These are phyloP conservation scores for Xylariaceae sp. DNA, from an alignment of 2,329 filamentous ascomycete genomes.

Conservation along the genomic window DNA sequence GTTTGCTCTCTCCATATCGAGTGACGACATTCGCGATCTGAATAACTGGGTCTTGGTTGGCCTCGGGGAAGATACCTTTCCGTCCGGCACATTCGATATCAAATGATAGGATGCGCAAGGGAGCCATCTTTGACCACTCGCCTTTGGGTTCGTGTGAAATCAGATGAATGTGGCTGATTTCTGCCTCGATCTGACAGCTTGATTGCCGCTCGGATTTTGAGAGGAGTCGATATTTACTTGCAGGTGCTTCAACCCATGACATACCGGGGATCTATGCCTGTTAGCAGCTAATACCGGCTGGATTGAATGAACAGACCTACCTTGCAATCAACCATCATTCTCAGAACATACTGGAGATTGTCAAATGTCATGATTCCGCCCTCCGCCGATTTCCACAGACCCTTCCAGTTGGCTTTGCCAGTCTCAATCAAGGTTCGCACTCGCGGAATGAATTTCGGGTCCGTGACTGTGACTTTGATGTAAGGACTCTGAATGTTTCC, in stretches of 20 bases:
- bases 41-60: slow-evolving; percentile 87
- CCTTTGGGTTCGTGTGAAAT: slow-evolving; percentile 84
- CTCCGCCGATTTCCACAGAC: slow-evolving; percentile 69
- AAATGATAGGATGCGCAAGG: slow-evolving; percentile 85
- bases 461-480: slow-evolving; percentile 86
- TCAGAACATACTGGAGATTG: slow-evolving; percentile 87
- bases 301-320: slow-evolving; percentile 38
- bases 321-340: slow-evolving; percentile 97
- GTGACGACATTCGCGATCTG: slow-evolving; percentile 98
- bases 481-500: slow-evolving; percentile 90
- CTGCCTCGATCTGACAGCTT: slow-evolving; percentile 93
- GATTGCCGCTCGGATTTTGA: slow-evolving; percentile 66
- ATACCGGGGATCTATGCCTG: slow-evolving; percentile 70
- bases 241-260: slow-evolving; percentile 90
- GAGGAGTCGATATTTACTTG: slow-evolving; percentile 67
- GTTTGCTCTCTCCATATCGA: slow-evolving; percentile 88
- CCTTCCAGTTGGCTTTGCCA: slow-evolving; percentile 80
- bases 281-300: slow-evolving; percentile 15
- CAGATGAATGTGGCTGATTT: slow-evolving; percentile 74
- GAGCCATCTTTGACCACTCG: slow-evolving; percentile 98
- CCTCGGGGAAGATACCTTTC: slow-evolving; percentile 95
- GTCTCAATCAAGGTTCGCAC: slow-evolving; percentile 71
- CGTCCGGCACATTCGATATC: slow-evolving; percentile 98
- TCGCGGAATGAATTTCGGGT: slow-evolving; percentile 76
- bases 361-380: slow-evolving; percentile 85